A percentile compares a stretch with the other conserved stretches of the same genome.
Conservation (phyloP, 164 flowering plant species). For the Saururus chinensis region DNA sequence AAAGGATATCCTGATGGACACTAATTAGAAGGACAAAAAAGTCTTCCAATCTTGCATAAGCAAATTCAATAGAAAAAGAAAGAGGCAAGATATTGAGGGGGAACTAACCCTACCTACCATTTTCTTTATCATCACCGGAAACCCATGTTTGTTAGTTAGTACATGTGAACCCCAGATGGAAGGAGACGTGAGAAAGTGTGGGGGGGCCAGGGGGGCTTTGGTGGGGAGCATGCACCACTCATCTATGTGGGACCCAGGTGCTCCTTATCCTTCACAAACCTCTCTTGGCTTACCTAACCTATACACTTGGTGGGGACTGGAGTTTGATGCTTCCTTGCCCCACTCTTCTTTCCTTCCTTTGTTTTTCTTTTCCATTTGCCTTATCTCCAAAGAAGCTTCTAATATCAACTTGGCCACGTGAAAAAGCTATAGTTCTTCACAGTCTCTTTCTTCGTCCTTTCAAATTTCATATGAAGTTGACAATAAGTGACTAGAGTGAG, state of each 20-base stretch:
- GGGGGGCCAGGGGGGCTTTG: not conserved
- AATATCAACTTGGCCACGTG: slow-evolving; percentile 6
- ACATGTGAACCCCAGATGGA: not conserved
- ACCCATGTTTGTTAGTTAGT: slow-evolving; percentile 5
- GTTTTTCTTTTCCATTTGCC: not conserved
- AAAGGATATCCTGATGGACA: too few species aligned
- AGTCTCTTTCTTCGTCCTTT: not conserved
- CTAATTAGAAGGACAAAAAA: too few species aligned
- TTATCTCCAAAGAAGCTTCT: slow-evolving; percentile 1
- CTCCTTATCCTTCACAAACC: slow-evolving; percentile 3
- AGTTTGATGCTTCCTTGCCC: not conserved
- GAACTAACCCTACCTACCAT: not conserved
- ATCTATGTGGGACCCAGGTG: slow-evolving; percentile 1
- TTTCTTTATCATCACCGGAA: not conserved
- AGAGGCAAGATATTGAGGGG: not conserved
- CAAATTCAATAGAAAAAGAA: not conserved
- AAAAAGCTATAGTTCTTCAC: not conserved
- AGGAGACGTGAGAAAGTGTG: not conserved
- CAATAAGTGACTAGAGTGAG: not conserved
- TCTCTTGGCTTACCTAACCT: slow-evolving; percentile 1
- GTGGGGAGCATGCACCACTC: not conserved
- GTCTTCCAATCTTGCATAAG: not conserved
- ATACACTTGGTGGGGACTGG: not conserved
- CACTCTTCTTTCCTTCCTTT: too few species aligned
- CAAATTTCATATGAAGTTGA: not conserved